Base-by-base conservation (phyloP, 768 basidiomycete species). In the Epithele typhae region DNA sequence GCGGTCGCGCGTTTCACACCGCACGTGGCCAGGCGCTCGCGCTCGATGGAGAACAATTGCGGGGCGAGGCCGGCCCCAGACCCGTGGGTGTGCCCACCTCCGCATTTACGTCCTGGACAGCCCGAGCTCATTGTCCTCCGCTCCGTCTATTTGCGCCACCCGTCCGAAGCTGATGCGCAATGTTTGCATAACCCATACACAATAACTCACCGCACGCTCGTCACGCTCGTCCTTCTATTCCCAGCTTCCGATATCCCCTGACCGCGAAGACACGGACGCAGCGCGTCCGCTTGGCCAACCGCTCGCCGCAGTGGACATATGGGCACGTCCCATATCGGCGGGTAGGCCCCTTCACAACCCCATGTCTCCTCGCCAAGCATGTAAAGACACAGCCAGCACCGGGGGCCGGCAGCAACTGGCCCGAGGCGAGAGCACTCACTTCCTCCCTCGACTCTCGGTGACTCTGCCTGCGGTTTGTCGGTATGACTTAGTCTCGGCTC, bases 1-100 rank as follows among this genome's bases (percentile, higher is more conserved):
- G 35, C 48, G 46, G 46, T 37, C 25, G 48, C 43, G 47, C 32
- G 55, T 53, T 52, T 54, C 52, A 54, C 18, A 12, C 17, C 54
- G 18, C 64, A 67, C 60, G 63, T 63, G 63, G 52, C 24, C 52
- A 55, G 53, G 55, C 41, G 39, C 15, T 37, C 25, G 17, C 19
- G 22, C 24, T 45, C 30, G 25, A 42, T 52, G 18, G 45, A 56
- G 44, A 57, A 61, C 59, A 61, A 61, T 61, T 55, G 54, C 45
- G 39, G 33, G 27, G 27, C n/a, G 27, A 30, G 27, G 27, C 27
- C 8, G 9, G n/a, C n/a, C n/a, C n/a, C n/a, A n/a, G n/a, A n/a
- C n/a, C 12, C 43, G 22, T 37, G 33, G 15, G 19, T 22, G 27
- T 23, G 17, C 41, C 34, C 32, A 12, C 25, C 7, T 14, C 27